Conservation (phyloP, 371 early-diverging fungal genomes). For the Rhizopus arrhizus region DNA sequence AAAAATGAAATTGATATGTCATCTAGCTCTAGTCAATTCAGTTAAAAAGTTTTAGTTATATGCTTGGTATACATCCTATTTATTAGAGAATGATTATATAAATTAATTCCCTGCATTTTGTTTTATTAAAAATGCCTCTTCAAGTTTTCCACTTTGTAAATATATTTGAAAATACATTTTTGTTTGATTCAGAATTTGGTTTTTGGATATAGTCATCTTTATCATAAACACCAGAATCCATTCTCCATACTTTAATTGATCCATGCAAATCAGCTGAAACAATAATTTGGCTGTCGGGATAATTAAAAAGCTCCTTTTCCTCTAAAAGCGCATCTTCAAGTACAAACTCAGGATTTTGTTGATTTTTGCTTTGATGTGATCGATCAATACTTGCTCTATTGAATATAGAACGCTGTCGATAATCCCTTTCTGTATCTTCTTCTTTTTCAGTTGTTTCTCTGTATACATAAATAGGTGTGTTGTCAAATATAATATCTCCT, state of each 20-base stretch:
- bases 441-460: background rate
- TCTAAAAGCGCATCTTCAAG: slow-evolving; percentile 28
- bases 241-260: slow-evolving; percentile 68
- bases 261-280: slow-evolving; percentile 66
- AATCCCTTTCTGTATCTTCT: too few species aligned
- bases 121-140: too few species aligned
- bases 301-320: slow-evolving; percentile 33
- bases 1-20: too few species aligned
- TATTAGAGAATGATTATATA: too few species aligned
- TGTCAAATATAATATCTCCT: slow-evolving; percentile 48
- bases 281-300: slow-evolving; percentile 64
- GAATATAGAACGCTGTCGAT: background rate
- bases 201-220: background rate
- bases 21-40: too few species aligned
- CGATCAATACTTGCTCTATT: background rate
- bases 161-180: too few species aligned
- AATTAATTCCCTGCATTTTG: too few species aligned
- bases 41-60: too few species aligned
- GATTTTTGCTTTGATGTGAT: background rate
- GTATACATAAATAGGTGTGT: slow-evolving; percentile 32
- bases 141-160: too few species aligned
- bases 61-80: too few species aligned
- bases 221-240: slow-evolving; percentile 51
- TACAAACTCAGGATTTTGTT: background rate
- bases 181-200: too few species aligned